Conservation (phyloP, 495 filamentous ascomycete species). For the Corynascus novoguineensis region DNA sequence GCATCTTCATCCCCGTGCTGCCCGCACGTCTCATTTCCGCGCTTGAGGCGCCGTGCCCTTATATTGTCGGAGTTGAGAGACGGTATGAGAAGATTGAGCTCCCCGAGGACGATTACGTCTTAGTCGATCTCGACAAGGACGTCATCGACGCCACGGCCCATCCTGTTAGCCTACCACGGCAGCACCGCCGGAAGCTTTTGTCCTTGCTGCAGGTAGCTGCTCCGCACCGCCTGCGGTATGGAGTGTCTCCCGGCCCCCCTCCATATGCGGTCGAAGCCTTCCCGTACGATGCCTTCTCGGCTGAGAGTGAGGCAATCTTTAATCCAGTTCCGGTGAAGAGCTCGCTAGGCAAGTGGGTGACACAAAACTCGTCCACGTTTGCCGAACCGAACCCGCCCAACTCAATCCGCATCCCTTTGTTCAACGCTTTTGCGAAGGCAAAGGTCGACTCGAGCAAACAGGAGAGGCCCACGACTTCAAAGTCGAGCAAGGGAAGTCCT, state of each 20-base stretch:
- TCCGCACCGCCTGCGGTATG: slow-evolving; percentile 81
- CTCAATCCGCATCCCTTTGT: slow-evolving; percentile 48
- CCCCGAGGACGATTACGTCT: slow-evolving; percentile 92
- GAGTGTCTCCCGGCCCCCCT: slow-evolving; percentile 82
- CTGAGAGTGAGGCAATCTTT: slow-evolving; percentile 78
- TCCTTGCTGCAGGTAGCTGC: slow-evolving; percentile 86
- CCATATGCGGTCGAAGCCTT: slow-evolving; percentile 89
- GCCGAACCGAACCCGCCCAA: slow-evolving; percentile 57
- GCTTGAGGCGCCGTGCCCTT: slow-evolving; percentile 91
- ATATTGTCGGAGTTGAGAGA: slow-evolving; percentile 91
- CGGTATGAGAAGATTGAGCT: slow-evolving; percentile 88
- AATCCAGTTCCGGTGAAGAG: slow-evolving; percentile 61
- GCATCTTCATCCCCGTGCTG: slow-evolving; percentile 87
- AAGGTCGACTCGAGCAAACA: slow-evolving; percentile 57
- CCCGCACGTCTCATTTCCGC: slow-evolving; percentile 83
- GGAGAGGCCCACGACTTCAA: slow-evolving; percentile 77
- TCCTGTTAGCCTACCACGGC: slow-evolving; percentile 73
- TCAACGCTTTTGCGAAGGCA: slow-evolving; percentile 85
- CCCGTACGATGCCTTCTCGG: slow-evolving; percentile 80
- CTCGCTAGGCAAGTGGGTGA: slow-evolving; percentile 74
- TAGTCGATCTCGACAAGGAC: slow-evolving; percentile 89
- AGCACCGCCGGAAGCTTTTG: slow-evolving; percentile 82
- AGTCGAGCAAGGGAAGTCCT: slow-evolving; percentile 69
- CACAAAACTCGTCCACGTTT: slow-evolving; percentile 82
- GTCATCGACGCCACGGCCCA: slow-evolving; percentile 72